A percentile compares a stretch with the other conserved stretches of the same genome.
phyloP scores from a whole-genome alignment of 1,139 yeast genomes.

The Hemisphaericaspora xylanilytica region DNA sequence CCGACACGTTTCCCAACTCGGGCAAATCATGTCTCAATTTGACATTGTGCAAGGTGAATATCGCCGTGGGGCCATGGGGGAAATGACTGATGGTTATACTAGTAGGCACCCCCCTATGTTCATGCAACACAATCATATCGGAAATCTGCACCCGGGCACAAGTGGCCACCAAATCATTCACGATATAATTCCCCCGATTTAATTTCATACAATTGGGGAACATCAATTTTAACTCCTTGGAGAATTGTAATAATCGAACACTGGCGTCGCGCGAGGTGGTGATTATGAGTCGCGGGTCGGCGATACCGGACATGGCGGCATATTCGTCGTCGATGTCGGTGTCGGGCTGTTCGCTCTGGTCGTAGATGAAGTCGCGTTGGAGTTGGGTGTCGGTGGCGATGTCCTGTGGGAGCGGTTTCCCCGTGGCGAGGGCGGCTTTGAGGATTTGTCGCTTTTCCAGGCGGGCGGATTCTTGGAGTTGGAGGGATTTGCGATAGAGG shows the following conservation, averaged over 20 bases:
- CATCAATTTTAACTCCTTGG: slow-evolving; percentile 85
- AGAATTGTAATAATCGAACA: slow-evolving; percentile 79
- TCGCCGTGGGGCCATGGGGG: slow-evolving; percentile 97
- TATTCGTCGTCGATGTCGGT: slow-evolving; percentile 78
- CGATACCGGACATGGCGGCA: slow-evolving; percentile 78
- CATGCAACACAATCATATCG: slow-evolving; percentile 84
- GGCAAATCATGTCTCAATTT: slow-evolving; percentile 90
- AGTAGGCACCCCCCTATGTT: slow-evolving; percentile 97
- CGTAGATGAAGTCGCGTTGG: slow-evolving; percentile 80
- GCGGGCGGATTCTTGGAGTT: slow-evolving; percentile 82
- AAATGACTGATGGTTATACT: slow-evolving; percentile 90
- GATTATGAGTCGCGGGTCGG: slow-evolving; percentile 89
- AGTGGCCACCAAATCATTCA: slow-evolving; percentile 81
- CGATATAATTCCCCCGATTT: slow-evolving; percentile 89
- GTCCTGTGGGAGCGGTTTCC: slow-evolving; percentile 86
- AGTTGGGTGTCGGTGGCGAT: slow-evolving; percentile 81
- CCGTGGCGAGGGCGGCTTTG: slow-evolving; percentile 85
- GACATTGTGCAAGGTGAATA: slow-evolving; percentile 91
- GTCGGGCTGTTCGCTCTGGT: slow-evolving; percentile 65
- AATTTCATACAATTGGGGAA: slow-evolving; percentile 88
- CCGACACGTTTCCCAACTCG: slow-evolving; percentile 83
- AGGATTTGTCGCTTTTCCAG: slow-evolving; percentile 85
- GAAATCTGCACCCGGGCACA: slow-evolving; percentile 70
- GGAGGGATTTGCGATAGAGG: slow-evolving; percentile 81
- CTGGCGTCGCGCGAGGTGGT: slow-evolving; percentile 94